Conservation (phyloP, 495 filamentous ascomycete species). For the Penicillium angulare region DNA sequence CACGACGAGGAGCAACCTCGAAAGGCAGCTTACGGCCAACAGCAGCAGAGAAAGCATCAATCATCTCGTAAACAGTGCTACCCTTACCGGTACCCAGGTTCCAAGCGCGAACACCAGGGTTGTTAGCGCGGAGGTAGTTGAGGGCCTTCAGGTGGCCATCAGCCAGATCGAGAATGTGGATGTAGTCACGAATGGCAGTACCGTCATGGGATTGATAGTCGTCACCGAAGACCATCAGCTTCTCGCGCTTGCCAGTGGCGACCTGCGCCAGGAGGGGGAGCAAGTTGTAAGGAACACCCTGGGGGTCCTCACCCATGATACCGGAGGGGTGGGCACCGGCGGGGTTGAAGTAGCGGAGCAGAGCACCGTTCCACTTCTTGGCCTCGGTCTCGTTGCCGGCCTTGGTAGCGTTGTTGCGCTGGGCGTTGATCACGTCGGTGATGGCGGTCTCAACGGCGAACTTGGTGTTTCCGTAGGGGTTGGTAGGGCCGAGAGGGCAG, state of each 20-base stretch:
- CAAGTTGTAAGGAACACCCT: constrained; percentile 94
- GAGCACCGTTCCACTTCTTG: constrained; percentile 86
- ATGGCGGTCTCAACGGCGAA: constrained; percentile 86
- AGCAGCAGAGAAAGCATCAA: constrained; percentile 85
- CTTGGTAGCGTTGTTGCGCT: constrained; percentile 81
- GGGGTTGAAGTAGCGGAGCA: constrained; percentile 97
- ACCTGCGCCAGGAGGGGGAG: constrained; percentile 93
- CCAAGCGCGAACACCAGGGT: constrained; percentile 94
- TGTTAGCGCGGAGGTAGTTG: constrained; percentile 83
- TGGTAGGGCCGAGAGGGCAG: constrained; percentile 94
- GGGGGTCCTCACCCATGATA: constrained; percentile 97
- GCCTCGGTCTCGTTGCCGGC: constrained; percentile 63
- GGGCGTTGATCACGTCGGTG: constrained; percentile 82
- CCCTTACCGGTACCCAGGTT: constrained; percentile 95
- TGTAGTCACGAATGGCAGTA: constrained; percentile 75
- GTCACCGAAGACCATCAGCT: constrained; percentile 90
- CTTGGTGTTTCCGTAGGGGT: constrained; percentile 97
- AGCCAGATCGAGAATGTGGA: constrained; percentile 86
- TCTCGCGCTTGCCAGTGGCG: constrained; percentile 90
- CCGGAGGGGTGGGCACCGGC: constrained; percentile 92
- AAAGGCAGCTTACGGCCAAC: constrained; percentile 85
- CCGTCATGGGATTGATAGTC: constrained; percentile 89
- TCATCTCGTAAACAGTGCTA: constrained; percentile 95
- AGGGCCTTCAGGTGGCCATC: constrained; percentile 87
- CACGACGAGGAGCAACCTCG: constrained; percentile 77